These are phyloP conservation scores for Melaleuca alternifolia DNA, from an alignment of 345 rosid genomes.

Conservation along the genomic window DNA sequence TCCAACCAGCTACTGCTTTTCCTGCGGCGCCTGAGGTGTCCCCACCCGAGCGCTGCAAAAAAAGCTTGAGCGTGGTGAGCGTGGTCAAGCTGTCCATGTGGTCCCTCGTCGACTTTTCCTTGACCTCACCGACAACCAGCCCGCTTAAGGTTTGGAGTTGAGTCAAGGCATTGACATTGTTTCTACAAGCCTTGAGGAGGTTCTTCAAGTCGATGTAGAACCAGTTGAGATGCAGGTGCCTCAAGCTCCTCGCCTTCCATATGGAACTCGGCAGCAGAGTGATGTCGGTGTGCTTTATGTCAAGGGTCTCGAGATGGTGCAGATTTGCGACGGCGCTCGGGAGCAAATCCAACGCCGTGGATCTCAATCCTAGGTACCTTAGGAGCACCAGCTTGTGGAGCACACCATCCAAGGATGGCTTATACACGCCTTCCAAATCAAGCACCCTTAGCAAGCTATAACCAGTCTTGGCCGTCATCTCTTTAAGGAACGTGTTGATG, in stretches of 20 bases:
- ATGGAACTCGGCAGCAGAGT: not conserved
- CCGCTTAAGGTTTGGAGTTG: not conserved
- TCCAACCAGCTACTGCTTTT: not conserved
- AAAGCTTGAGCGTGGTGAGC: not conserved
- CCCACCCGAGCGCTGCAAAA: not conserved
- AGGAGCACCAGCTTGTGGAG: slow-evolving; percentile 1
- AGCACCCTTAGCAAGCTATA: not conserved
- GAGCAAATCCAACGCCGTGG: slow-evolving; percentile 1
- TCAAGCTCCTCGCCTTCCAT: not conserved
- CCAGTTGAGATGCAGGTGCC: not conserved
- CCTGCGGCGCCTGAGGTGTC: not conserved
- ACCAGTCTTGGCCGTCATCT: not conserved
- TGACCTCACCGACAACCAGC: not conserved
- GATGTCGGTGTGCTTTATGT: slow-evolving; percentile 6
- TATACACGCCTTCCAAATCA: slow-evolving; percentile 12
- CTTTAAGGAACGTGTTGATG: not conserved
- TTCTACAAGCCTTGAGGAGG: not conserved
- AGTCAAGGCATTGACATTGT: not conserved
- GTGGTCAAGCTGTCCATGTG: not conserved
- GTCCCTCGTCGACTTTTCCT: not conserved
- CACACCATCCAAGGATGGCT: slow-evolving; percentile 5
- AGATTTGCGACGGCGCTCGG: not conserved
- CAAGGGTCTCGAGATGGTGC: slow-evolving; percentile 1
- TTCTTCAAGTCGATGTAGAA: not conserved
- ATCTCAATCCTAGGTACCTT: slow-evolving; percentile 19